These are phyloP conservation scores for Fusarium solani-melongenae DNA, from an alignment of 2,329 filamentous ascomycete species.

Conservation along the genomic window DNA sequence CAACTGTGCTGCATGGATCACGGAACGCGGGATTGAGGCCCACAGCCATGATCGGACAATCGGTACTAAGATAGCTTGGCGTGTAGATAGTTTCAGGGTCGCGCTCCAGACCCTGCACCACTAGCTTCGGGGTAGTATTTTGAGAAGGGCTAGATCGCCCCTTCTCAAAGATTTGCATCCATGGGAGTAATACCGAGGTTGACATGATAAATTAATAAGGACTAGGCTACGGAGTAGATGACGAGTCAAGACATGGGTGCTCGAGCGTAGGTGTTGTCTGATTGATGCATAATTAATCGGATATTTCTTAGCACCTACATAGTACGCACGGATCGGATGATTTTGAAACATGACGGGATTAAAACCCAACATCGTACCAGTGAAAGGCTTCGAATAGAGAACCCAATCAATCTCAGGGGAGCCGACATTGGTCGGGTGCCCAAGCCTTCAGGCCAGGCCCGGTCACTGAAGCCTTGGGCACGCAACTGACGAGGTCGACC, in stretches of 20 bases:
- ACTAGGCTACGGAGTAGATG: background rate
- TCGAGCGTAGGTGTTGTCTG: background rate
- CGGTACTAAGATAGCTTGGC: background rate
- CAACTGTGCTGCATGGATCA: background rate
- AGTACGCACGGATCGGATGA: background rate
- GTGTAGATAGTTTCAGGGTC: background rate
- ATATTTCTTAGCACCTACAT: background rate
- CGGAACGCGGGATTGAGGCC: background rate
- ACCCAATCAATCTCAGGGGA: too few species aligned
- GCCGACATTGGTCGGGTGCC: too few species aligned
- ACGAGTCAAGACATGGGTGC: background rate
- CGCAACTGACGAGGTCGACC: too few species aligned
- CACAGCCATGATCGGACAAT: background rate
- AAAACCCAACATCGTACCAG: too few species aligned
- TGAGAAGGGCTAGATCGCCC: background rate
- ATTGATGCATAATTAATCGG: background rate
- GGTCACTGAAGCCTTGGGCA: too few species aligned
- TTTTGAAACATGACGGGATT: too few species aligned
- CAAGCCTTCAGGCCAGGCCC: too few species aligned
- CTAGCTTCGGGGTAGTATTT: background rate
- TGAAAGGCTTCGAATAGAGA: too few species aligned
- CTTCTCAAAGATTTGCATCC: background rate
- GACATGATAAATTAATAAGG: background rate
- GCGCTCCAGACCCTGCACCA: background rate
- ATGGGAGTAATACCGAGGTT: background rate